Base-by-base conservation (phyloP, 805 yeast species). In the Spathaspora passalidarum region DNA sequence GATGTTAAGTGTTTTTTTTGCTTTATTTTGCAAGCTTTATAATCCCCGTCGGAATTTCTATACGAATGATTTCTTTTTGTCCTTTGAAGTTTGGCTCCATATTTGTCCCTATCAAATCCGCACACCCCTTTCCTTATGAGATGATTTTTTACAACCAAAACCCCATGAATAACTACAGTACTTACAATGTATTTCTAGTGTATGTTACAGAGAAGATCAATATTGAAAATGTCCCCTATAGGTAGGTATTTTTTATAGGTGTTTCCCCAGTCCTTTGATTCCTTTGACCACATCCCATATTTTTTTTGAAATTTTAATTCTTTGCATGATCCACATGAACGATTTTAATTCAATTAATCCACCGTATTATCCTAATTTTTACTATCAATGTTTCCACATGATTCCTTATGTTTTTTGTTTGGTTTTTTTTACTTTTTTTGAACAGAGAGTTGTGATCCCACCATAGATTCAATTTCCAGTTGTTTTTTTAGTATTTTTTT, bases 181-280 rank as follows among this genome's bases (percentile, higher is more conserved):
- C 42, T 39, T 39, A 39, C 42, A 25, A 29, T 25, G 42, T 39
- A 39, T 39, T 23, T 39, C 19, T 39, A 39, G 42, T 39, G 34
- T 14, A 25, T 23, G n/a, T 38, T 22, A 18, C 32, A 11, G 14
- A 11, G 25, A 17, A 26, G 13, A 10, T 26, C 32, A 26, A 26
- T n/a, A 10, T 14, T 17, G 23, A 36, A 19, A 17, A 18, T 20
- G n/a, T 36, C 38, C 38, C 38, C 22, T 14, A 7, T 9, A 36
- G 38, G 38, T 36, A 36, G 38, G 38, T 36, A 36, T 36, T 16
- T 18, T 36, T 36, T 36, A 26, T 36, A 13, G 10, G 32, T 26
- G 32, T 29, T 13, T 29, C 34, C 34, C 34, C n/a, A 4, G 14
- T 6, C 14, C 5, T 29, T 29, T 13, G 17, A 14, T 29, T 13